These are phyloP conservation scores for Poteriospumella lacustris DNA, from an alignment of 108 stramenopile genomes.

Conservation along the genomic window DNA sequence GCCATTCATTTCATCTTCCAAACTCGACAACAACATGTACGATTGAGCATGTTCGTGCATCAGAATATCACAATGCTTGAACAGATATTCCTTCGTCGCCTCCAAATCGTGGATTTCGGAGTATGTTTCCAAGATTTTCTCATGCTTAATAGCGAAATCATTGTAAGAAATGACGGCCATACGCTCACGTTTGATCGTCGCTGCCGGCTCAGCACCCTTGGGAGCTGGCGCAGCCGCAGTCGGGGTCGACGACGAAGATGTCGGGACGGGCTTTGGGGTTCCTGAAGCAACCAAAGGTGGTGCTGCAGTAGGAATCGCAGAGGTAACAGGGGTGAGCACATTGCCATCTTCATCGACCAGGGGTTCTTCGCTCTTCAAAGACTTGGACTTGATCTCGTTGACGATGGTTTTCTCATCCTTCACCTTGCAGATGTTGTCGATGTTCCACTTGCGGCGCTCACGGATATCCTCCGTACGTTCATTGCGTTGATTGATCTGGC, in stretches of 20 bases:
- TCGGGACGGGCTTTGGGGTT: neutral
- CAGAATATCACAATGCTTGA: conserved; percentile 73
- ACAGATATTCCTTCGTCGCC: conserved; percentile 72
- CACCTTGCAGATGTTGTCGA: conserved; percentile 90
- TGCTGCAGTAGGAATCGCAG: neutral
- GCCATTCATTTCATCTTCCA: conserved; percentile 99
- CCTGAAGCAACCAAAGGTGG: neutral
- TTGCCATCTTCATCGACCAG: neutral
- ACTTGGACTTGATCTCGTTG: conserved; percentile 47
- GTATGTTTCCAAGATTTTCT: conserved; percentile 79
- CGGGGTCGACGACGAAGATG: neutral
- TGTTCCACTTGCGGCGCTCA: conserved; percentile 94
- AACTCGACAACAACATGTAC: conserved; percentile 78
- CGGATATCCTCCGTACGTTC: conserved; percentile 74
- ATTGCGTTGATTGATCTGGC: neutral
- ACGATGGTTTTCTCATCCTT: conserved; percentile 85
- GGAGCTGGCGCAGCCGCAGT: neutral
- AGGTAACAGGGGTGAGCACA: neutral
- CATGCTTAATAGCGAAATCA: conserved; percentile 81
- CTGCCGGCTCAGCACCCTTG: neutral
- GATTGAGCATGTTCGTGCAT: conserved; percentile 91
- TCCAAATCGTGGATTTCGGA: conserved; percentile 71
- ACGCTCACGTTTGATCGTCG: neutral
- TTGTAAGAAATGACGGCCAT: conserved; percentile 73
- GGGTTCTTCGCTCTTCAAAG: neutral